phyloP scores from a whole-genome alignment of 345 rosid species.

The Euclidium syriacum region DNA sequence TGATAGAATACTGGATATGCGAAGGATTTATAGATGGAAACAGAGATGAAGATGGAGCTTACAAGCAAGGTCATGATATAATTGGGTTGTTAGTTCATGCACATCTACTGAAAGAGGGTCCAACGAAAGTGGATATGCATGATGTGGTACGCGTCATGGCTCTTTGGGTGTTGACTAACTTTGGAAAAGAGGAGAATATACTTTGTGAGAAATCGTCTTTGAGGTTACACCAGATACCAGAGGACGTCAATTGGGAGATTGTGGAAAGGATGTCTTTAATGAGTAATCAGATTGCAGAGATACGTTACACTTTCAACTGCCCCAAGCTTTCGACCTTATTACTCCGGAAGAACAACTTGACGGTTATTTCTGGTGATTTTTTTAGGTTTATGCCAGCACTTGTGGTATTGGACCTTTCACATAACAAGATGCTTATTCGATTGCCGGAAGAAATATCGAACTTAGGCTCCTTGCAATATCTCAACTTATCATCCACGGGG shows the following conservation, averaged over 20 bases:
- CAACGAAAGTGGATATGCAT: not conserved
- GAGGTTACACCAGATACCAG: no score
- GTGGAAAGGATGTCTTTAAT: slow-evolving; percentile 29
- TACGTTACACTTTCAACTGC: slow-evolving; percentile 12
- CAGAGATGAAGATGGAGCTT: not conserved
- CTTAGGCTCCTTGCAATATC: not conserved
- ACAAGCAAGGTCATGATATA: slow-evolving; percentile 21
- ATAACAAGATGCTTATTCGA: not conserved
- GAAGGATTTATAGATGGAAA: slow-evolving; percentile 29
- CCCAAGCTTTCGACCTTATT: slow-evolving; percentile 30
- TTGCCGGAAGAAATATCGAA: slow-evolving; percentile 26
- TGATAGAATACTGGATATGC: slow-evolving; percentile 5
- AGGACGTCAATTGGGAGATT: slow-evolving; percentile 5
- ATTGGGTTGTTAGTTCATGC: slow-evolving; percentile 13
- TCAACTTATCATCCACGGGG: not conserved
- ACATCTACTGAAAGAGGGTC: slow-evolving; percentile 25
- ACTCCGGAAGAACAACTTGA: not conserved
- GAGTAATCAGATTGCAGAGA: slow-evolving; percentile 10
- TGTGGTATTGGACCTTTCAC: slow-evolving; percentile 30
- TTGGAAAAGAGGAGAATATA: no score
- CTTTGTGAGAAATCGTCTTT: no score
- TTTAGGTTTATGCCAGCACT: slow-evolving; percentile 32
- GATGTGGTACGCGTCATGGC: not conserved
- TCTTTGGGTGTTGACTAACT: not conserved
- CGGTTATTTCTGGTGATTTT: slow-evolving; percentile 8